Evolutionary conservation across 2,329 filamentous ascomycete species (phyloP), one percentile per base, ranked within the genome.

Genomic region (Dothistroma septosporum): DNA sequence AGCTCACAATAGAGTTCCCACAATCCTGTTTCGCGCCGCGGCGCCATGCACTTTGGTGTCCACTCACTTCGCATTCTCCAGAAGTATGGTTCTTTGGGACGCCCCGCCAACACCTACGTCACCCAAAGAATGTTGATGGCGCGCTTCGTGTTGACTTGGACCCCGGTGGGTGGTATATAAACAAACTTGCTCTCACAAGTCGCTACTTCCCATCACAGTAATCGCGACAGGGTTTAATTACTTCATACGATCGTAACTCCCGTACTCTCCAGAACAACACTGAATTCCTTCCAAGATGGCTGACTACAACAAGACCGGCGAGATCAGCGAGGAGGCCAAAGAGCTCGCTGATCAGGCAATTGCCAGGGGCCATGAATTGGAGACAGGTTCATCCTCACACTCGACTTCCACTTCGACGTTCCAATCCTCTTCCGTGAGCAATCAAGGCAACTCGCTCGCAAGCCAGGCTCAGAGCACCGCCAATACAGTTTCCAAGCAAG

Each of bases 341-440:
- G 14, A 53, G n/a, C 50, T 53, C 50, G 50, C 50, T 14, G 50
- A 53, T 31, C 24, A 53, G 31, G 50, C 50, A n/a, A 28, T 53
- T 16, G 41, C 2, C 12, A 44, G 14, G n/a, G n/a, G 41, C n/a
- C 41, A 44, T 44, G 14, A 14, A 16, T 4, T 37, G 16, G 35
- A 37, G 35, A 44, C 41, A 44, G 8, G 14, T n/a, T 44, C 41
- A 19, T 44, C 41, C 1, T n/a, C 41, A 8, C 16, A 14, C n/a
- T 19, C 41, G 8, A 44, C 41, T 16, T 37, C 35, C 14, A 37
- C 35, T 4, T 37, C 35, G 6, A 37, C 35, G 14, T 8, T 44
- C 14, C 41, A 44, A n/a, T n/a, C 33, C 2, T 37, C 33, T 37
- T 37, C 33, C 10, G 3, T 9, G 33, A 37, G 14, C 33, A 37